phyloP scores from a whole-genome alignment of 352 stramenopile species.

The Phytopythium mirpurense region DNA sequence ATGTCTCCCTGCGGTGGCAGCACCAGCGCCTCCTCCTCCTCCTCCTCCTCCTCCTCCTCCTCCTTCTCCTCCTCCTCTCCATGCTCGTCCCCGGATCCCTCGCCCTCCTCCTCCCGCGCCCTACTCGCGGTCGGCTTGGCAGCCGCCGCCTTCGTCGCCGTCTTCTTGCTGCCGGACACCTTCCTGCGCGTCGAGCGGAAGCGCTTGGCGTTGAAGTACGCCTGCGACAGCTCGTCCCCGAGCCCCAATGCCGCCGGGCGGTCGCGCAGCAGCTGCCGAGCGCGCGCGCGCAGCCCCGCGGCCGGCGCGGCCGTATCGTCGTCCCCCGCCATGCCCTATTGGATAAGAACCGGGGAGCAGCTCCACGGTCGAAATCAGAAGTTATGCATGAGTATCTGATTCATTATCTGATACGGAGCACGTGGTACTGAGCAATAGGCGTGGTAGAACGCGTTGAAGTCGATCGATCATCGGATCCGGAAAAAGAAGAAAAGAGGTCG shows the following conservation, averaged over 20 bases:
- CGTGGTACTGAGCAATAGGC: too few relatives aligned
- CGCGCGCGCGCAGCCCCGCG: constrained; percentile 17
- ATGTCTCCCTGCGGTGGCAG: constrained; percentile 16
- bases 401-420: too few relatives aligned
- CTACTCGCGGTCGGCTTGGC: background rate
- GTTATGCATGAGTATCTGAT: too few relatives aligned
- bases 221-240: constrained; percentile 26
- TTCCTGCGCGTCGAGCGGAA: constrained; percentile 16
- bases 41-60: constrained; percentile 2
- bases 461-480: too few relatives aligned
- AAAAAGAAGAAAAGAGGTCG: too few relatives aligned
- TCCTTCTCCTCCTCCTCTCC: background rate
- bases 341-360: too few relatives aligned
- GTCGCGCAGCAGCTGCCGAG: constrained; percentile 8
- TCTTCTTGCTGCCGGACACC: constrained; percentile 5
- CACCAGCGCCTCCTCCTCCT: constrained; percentile 10
- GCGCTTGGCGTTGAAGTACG: constrained; percentile 33
- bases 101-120: too few relatives aligned
- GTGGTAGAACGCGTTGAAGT: too few relatives aligned
- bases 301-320: background rate
- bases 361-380: too few relatives aligned
- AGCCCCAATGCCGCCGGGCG: constrained; percentile 15
- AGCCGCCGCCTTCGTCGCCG: background rate
- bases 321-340: background rate
- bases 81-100: background rate